Conservation (phyloP, 345 rosid species). For the thale cress (Arabidopsis thaliana) region DNA sequence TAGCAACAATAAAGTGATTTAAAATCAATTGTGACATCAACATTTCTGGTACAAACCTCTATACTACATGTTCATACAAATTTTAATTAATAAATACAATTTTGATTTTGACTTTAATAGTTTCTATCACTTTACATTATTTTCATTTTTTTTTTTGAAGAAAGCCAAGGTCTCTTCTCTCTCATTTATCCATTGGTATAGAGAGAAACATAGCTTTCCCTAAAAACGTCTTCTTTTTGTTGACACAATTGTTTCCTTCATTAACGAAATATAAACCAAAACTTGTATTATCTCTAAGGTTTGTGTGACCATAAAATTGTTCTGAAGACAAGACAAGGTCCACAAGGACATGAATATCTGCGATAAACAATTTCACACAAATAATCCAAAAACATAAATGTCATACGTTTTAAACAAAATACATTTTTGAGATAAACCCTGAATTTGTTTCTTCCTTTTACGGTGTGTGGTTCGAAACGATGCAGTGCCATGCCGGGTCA, state of each 20-base stretch:
- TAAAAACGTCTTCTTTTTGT: not conserved
- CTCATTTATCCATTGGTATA: not conserved
- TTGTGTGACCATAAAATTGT: conserved; percentile 24
- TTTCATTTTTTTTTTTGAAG: not conserved
- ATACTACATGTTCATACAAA: not conserved
- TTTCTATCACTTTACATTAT: not conserved
- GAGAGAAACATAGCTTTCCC: not conserved
- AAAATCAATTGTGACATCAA: not conserved
- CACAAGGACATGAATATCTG: not conserved
- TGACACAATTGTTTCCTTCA: not conserved
- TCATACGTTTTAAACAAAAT: conserved; percentile 1
- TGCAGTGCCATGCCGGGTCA: no score
- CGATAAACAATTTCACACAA: not conserved
- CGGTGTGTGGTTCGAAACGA: not conserved
- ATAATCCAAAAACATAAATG: not conserved
- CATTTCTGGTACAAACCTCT: not conserved
- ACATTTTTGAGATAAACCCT: not conserved
- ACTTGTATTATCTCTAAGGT: conserved; percentile 12
- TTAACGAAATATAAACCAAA: not conserved
- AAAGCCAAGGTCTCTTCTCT: not conserved
- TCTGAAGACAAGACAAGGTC: not conserved
- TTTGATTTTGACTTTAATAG: not conserved
- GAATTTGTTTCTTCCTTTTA: not conserved
- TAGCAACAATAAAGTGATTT: no score
- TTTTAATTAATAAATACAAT: not conserved